Evolutionary conservation across 176 grass and related monocot genomes (phyloP), one percentile per base, ranked within the genome.

Genomic region (Microstegium vimineum): DNA sequence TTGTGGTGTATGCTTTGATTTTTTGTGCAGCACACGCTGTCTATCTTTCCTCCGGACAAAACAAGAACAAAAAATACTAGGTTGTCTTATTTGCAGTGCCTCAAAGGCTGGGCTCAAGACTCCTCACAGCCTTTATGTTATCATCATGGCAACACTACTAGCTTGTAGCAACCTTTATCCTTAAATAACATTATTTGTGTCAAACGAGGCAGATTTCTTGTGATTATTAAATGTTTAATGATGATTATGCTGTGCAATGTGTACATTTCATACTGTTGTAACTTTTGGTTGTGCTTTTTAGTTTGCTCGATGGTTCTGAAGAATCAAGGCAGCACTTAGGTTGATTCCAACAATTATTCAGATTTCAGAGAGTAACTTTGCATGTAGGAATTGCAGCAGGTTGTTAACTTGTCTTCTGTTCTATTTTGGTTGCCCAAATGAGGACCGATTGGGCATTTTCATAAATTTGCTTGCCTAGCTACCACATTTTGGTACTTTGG

Each of bases 121-220:
- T 82, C 90, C 90, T 78, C 86, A 92, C 22, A 81, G 91, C 62
- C 40, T 98, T 80, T 86, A 88, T 77, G 78, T 87, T 79, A 91
- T 11, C 38, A 41, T 94, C 90, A 86, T 82, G 70, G 76, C 89
- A 61, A 70, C 76, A 40, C 76, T 95, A 47, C 56, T 98, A 73
- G 86, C 85, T 69, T 85, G 79, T 62, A 85, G 71, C 56, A 91
- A 88, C 66, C 86, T 82, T 66, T 80, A 84, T 88, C 69, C 84
- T 90, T 89, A 93, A 88, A 89, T 94, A 56, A 38, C 84, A 77
- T 81, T 98, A 62, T 95, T 91, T 90, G 87, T 98, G 56, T 86
- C 86, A 78, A 91, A 91, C 76, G 93, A 93, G 95, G 92, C 91
- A 47, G 73, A 73, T 83, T 34, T 65, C 25, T 79, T 65, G 64